Evolutionary conservation across 305 asterid species (phyloP), one percentile per base, ranked within the genome.

Genomic region (Fraxinus platypoda): DNA sequence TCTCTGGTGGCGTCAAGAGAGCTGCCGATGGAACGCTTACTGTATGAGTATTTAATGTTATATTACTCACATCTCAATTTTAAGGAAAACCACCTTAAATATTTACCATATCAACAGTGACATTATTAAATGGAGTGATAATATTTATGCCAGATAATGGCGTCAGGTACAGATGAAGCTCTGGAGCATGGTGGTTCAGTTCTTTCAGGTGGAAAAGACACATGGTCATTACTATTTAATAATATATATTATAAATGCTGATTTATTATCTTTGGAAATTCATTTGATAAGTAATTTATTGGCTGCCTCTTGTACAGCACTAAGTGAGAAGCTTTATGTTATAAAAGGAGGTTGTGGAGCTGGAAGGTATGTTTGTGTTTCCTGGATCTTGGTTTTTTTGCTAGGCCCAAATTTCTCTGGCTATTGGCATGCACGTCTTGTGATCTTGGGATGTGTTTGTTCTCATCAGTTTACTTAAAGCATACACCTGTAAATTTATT

Each of bases 261-360:
- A 73, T 25, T 80, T 81, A 9, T 71, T 23, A 82, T 54, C 43
- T 81, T 64, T 33, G 46, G 43, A 30, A 74, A 80, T 77, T 78
- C 52, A 71, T 57, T 76, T 75, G 26, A 79, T 76, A 81, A 80
- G 38, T 83, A 75, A 83, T 13, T 4, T 76, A 84, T 87, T 83
- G 77, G 41, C 78, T 87, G 81, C 70, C 84, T 76, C n/a, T 86
- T 86, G 79, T 86, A 77, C 94, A 95, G 99, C 97, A 83, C 75
- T 94, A 77, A 93, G 98, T 57, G 98, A 93, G 94, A 95, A 95
- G 92, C 98, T 95, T 75, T 95, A 95, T 87, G 83, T 95, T 81
- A 95, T 95, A 85, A 91, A 89, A 81, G 99, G 99, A 79, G 97
- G 97, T 75, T 94, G 98, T 79, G 98, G 99, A 49, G 95, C 99